phyloP scores from a whole-genome alignment of 1,284 basidiomycete species.

The Trichosporon coremiiforme region DNA sequence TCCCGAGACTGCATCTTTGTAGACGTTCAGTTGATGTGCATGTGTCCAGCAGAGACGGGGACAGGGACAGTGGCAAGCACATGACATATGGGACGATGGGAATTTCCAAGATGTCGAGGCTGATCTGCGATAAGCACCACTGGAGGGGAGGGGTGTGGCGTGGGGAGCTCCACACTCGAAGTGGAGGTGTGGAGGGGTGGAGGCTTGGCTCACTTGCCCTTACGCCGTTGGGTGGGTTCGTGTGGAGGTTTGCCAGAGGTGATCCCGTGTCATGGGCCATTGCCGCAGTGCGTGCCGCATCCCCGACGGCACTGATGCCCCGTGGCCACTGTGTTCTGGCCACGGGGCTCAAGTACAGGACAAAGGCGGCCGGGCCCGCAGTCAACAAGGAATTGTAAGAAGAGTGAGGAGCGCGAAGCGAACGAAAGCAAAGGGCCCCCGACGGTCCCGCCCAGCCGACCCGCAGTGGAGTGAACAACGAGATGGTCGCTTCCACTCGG shows the following conservation, averaged over 20 bases:
- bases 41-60: no score
- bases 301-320: neutral
- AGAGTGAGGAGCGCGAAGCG: no score
- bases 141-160: no score
- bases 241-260: neutral
- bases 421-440: neutral
- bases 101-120: neutral
- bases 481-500: neutral
- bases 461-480: neutral
- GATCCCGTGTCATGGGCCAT: neutral
- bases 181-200: no score
- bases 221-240: no score
- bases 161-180: conserved; percentile 2
- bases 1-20: conserved; percentile 2
- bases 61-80: neutral
- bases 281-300: neutral
- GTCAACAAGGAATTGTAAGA: no score
- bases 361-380: no score
- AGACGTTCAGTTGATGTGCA: neutral
- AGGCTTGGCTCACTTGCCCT: neutral
- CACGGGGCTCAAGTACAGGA: neutral
- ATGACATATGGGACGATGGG: conserved; percentile 8
- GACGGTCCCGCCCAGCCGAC: no score
- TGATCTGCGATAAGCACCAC: neutral
- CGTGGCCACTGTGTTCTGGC: neutral